Base-by-base conservation (phyloP, 805 yeast species). In the Candida railenensis region DNA sequence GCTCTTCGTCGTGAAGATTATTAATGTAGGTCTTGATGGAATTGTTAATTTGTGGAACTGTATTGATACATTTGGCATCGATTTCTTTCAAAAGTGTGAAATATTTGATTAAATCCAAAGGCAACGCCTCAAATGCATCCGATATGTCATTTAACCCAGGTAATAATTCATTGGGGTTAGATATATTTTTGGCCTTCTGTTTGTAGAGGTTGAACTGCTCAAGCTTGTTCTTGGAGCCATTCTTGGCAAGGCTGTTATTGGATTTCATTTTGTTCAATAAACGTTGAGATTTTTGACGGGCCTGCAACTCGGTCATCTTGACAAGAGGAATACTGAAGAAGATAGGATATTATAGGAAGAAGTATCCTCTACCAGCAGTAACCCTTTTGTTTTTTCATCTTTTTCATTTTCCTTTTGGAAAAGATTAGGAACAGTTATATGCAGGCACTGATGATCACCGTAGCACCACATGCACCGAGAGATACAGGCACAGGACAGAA, bases 111-210 rank as follows among this genome's bases (percentile, higher is more conserved):
- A 89, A 74, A 54, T 89, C 97, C 46, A 76, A 60, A 0, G 99
- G 99, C 51, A 90, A 74, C 20, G 96, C 96, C 60, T 90, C 96
- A 43, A 92, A 78, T 1, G 90, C 91, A 68, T 94, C 99, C 39
- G 88, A 76, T 46, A 94, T 80, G 63, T 94, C 99, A 67, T 91
- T 92, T 45, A 94, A 72, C 1, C 97, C 98, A 0, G 97, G 96
- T 34, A 72, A 58, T 38, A 72, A 61, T 41, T 72, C 77, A 51
- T 65, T 67, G 53, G 65, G 58, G 50, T 55, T 61, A 50, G 54
- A 54, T 47, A 70, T 56, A 48, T 58, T 61, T 44, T 59, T 65
- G 25, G 75, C 63, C 38, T 63, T 63, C 44, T 55, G 62, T 44
- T 62, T 62, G 58, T 64, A 70, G 48, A 61, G 68, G 41, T 63